phyloP scores from a whole-genome alignment of 2,329 filamentous ascomycete species.

The Aspergillus quadrilineatus region DNA sequence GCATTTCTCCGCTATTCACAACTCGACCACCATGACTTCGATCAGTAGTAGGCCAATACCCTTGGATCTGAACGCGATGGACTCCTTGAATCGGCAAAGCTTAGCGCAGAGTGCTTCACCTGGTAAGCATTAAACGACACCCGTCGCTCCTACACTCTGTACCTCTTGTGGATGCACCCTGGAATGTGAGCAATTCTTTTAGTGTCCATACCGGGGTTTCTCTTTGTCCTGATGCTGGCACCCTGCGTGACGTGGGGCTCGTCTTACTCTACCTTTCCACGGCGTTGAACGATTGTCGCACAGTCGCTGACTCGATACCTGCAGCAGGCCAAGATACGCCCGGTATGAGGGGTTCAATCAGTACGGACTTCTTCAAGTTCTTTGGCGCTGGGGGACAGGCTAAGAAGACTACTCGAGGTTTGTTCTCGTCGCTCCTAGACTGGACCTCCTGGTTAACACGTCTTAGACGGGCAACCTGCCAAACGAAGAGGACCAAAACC shows the following conservation, averaged over 20 bases:
- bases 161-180: neutral
- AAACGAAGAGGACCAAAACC: slow-evolving; percentile 94
- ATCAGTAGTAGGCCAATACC: slow-evolving; percentile 29
- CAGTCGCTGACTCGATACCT: neutral
- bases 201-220: neutral
- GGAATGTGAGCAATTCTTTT: neutral
- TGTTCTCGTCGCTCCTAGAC: slow-evolving; percentile 14
- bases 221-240: neutral
- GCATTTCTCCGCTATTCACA: neutral
- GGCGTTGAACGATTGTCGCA: neutral
- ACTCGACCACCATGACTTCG: slow-evolving; percentile 25
- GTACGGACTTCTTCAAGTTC: slow-evolving; percentile 51
- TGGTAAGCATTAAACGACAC: slow-evolving; percentile 22
- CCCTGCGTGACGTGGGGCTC: neutral
- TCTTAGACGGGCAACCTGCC: slow-evolving; percentile 73
- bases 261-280: neutral
- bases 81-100: slow-evolving; percentile 17
- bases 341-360: slow-evolving; percentile 18
- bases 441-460: neutral
- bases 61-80: slow-evolving; percentile 24
- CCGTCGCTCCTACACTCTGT: neutral
- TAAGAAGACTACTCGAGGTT: slow-evolving; percentile 77
- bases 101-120: slow-evolving; percentile 13
- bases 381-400: slow-evolving; percentile 55
- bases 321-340: slow-evolving; percentile 6